Evolutionary conservation across 352 stramenopile genomes (phyloP), one percentile per base, ranked within the genome.

Genomic region (Phytophthora nicotianae): DNA sequence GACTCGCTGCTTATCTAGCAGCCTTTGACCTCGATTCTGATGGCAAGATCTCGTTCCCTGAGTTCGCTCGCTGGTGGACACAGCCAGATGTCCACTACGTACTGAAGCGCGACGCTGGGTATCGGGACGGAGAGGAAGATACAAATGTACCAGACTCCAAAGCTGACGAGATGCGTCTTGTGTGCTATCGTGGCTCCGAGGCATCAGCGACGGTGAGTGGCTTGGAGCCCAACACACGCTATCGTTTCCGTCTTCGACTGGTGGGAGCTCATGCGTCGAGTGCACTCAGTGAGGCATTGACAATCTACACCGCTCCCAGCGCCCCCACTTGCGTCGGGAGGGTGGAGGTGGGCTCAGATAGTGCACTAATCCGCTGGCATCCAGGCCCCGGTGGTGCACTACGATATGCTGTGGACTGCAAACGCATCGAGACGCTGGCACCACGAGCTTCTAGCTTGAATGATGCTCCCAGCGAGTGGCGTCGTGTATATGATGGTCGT

Each of bases 61-160:
- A 98, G 63, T 97, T 98, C 49, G 83, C 81, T 33, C 62, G 68
- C 16, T 98, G 93, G 91, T 98, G 93, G 93, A 90, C 69, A 46
- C 74, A 80, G 5, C 61, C 79, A 0, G 81, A 93, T 42, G 83
- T 95, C 2, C 81, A 89, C 37, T 97, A 91, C 59, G 83, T 96
- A 11, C 56, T 97, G 54, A 96, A 95, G 75, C 81, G 86, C 10
- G 79, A 85, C 41, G 42, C 56, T 5, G 75, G 76, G 9, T 62
- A 19, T 20, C n/a, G 43, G 24, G 65, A 51, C 11, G 51, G 32
- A 4, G 11, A 58, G 17, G 33, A 50, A 13, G 40, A 68, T 13
- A 29, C 47, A 38, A 37, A 50, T 27, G 27, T 37, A 41, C 11
- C 42, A 45, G 47, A n/a, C 6, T 29, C 35, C 21, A 56, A 55